Evolutionary conservation across 345 rosid genomes (phyloP).

Genomic region (Euphorbia tirucalli): DNA sequence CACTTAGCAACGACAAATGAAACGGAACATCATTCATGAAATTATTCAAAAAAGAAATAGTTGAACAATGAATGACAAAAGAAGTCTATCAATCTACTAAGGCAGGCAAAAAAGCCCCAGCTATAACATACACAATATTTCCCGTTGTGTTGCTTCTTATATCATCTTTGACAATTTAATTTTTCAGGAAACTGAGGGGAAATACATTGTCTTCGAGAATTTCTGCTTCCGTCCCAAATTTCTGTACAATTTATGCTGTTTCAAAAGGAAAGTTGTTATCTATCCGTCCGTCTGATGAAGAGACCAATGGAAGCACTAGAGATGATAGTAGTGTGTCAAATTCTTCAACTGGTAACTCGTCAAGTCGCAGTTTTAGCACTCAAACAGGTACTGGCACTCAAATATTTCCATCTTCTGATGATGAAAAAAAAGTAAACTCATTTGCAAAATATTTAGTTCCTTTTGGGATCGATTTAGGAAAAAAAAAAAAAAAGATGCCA

Average conservation of each 20-base stretch:
- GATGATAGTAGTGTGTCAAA: constrained; percentile 49
- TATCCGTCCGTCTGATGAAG: constrained; percentile 69
- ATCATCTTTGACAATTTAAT: not conserved
- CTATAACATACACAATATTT: too few species aligned
- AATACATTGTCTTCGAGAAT: constrained; percentile 58
- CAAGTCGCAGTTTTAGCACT: constrained; percentile 35
- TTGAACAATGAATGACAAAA: not conserved
- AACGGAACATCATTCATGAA: too few species aligned
- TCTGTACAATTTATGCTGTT: constrained; percentile 74
- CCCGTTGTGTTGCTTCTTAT: not conserved
- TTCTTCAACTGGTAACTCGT: constrained; percentile 40
- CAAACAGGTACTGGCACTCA: constrained; percentile 42
- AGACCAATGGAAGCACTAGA: constrained; percentile 42
- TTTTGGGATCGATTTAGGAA: too few species aligned
- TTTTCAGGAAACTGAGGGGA: constrained; percentile 54
- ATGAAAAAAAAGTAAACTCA: too few species aligned
- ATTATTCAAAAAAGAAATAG: not conserved
- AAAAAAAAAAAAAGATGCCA: too few species aligned
- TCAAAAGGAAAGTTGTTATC: constrained; percentile 74
- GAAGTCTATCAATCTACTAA: not conserved
- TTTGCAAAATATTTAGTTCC: too few species aligned
- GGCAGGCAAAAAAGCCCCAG: not conserved
- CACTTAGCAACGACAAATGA: too few species aligned
- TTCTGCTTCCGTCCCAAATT: constrained; percentile 52
- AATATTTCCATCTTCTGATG: too few species aligned